Evolutionary conservation across 495 filamentous ascomycete species (phyloP).

Genomic region (Neurospora sp.): DNA sequence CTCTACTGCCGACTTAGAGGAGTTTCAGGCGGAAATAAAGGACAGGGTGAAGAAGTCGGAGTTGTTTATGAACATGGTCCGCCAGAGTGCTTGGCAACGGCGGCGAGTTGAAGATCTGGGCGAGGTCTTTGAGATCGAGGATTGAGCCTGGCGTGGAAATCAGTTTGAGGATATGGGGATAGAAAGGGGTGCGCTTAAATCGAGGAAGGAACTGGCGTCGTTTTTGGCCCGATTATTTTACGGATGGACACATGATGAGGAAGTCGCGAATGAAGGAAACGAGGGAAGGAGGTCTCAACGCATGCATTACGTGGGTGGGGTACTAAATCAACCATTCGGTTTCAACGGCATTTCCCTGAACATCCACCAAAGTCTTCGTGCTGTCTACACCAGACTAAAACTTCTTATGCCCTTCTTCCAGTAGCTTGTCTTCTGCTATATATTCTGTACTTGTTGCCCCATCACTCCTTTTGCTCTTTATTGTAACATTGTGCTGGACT

Average conservation of each 20-base stretch:
- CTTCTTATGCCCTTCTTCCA: background rate
- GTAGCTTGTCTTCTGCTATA: no score
- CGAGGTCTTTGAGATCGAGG: background rate
- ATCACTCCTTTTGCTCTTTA: fast-evolving
- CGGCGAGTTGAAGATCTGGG: background rate
- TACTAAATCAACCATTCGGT: no score
- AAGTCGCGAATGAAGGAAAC: background rate
- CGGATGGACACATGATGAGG: background rate
- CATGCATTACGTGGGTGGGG: background rate
- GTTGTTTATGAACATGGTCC: background rate
- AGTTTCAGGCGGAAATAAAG: background rate
- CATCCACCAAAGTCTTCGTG: background rate
- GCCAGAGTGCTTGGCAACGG: background rate
- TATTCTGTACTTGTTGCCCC: fast-evolving
- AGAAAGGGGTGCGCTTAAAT: background rate
- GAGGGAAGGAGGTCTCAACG: background rate
- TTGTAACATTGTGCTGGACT: background rate
- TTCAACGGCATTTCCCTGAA: background rate
- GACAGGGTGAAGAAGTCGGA: background rate
- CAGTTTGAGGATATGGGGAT: background rate
- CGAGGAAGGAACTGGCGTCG: background rate
- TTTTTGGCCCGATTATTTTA: background rate
- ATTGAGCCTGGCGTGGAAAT: background rate
- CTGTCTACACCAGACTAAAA: background rate
- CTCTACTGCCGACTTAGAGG: background rate